A percentile compares a stretch with the other conserved stretches of the same genome.
Evolutionary conservation across 169 alveolate genomes (phyloP).

Genomic region (Plasmodium inui): DNA sequence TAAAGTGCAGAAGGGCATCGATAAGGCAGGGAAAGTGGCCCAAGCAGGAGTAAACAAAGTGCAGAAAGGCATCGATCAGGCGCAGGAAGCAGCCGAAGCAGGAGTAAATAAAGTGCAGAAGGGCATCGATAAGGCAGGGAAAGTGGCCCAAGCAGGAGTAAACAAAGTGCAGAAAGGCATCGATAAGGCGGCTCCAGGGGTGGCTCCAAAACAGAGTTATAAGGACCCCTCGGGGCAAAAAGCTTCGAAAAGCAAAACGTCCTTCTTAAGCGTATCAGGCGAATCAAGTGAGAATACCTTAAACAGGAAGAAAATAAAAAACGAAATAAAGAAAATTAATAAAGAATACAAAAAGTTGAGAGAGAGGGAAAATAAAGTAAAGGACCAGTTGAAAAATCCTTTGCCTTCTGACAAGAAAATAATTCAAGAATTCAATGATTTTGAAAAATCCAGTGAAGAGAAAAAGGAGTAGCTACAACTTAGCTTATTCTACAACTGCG

Average conservation of each 20-base stretch:
- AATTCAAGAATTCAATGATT: conserved; percentile 60
- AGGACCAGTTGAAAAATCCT: conserved; percentile 43
- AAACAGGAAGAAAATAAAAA: conserved; percentile 44
- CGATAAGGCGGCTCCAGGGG: neutral
- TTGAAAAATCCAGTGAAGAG: conserved; percentile 41
- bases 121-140: neutral
- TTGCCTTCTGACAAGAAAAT: conserved; percentile 53
- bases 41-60: neutral
- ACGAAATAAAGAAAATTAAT: conserved; percentile 54
- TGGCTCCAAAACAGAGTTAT: neutral
- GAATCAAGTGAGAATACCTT: conserved; percentile 8
- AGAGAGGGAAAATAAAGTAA: conserved; percentile 57
- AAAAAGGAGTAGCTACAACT: neutral
- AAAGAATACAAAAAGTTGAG: conserved; percentile 66
- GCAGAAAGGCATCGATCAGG: neutral
- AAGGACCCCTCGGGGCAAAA: conserved; percentile 6
- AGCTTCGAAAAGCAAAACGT: neutral
- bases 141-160: neutral
- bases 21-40: neutral
- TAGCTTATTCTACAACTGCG: neutral
- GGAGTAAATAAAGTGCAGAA: neutral
- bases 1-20: neutral
- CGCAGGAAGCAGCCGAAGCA: neutral
- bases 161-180: neutral
- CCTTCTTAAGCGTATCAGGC: conserved; percentile 42